A percentile compares a stretch with the other conserved stretches of the same genome.
Evolutionary conservation across 768 basidiomycete genomes (phyloP).

Genomic region (Lyophyllum atratum): DNA sequence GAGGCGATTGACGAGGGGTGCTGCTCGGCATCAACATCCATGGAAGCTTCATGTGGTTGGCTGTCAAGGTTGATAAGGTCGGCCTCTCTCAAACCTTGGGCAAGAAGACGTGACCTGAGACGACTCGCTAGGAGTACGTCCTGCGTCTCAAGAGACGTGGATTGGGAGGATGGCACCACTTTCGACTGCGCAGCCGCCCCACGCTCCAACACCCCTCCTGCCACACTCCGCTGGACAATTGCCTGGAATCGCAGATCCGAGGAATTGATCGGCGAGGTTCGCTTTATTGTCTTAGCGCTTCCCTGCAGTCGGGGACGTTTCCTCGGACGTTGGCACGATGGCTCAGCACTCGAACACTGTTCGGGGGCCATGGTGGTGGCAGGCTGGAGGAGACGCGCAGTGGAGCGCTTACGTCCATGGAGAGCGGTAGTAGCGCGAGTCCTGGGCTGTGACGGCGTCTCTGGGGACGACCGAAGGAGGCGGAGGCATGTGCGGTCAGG

Average conservation of each 20-base stretch:
- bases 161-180: not conserved
- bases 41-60: not conserved
- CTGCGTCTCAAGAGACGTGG: slow-evolving; percentile 14
- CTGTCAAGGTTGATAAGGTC: slow-evolving; percentile 16
- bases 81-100: slow-evolving; percentile 11
- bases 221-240: slow-evolving; percentile 20
- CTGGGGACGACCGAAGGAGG: slow-evolving; percentile 14
- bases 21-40: slow-evolving; percentile 16
- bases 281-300: slow-evolving; percentile 3
- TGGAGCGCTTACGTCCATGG: slow-evolving; percentile 14
- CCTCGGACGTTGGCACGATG: slow-evolving; percentile 17
- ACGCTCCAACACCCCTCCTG: slow-evolving; percentile 15
- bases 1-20: slow-evolving; percentile 4
- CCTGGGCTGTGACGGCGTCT: slow-evolving; percentile 4
- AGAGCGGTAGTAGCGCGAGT: slow-evolving; percentile 4
- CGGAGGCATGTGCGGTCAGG: slow-evolving; percentile 20
- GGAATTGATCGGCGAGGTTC: slow-evolving; percentile 2
- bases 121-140: slow-evolving; percentile 21
- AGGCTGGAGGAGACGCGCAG: slow-evolving; percentile 7
- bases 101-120: slow-evolving; percentile 17
- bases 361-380: not conserved
- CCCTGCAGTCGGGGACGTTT: slow-evolving; percentile 22
- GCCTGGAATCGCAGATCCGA: slow-evolving; percentile 20
- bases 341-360: slow-evolving; percentile 4
- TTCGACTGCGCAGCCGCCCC: not conserved